Conservation (phyloP, 441 rosid genomes). For the Theobroma grandiflorum region DNA sequence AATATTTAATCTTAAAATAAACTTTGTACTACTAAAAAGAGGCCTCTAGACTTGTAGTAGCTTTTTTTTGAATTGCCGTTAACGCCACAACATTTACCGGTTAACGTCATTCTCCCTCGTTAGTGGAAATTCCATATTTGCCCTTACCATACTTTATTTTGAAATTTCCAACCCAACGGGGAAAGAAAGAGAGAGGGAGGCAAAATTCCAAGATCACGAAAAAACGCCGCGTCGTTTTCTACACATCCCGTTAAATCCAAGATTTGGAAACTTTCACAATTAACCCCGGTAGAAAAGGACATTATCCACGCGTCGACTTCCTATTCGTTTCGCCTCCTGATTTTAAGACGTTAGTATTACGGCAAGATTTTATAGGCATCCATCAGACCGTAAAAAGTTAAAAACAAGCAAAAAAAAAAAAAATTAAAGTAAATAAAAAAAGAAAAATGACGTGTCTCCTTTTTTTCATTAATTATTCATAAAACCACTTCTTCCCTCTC, state of each 20-base stretch:
- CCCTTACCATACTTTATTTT: not conserved
- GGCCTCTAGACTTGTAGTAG: no score
- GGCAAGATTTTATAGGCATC: constrained; percentile 48
- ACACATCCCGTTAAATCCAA: constrained; percentile 45
- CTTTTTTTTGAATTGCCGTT: constrained; percentile 6
- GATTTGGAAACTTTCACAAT: constrained; percentile 28
- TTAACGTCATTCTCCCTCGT: not conserved
- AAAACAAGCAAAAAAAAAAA: not conserved
- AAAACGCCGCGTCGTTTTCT: constrained; percentile 14
- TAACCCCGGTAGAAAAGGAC: constrained; percentile 30
- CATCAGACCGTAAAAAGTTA: constrained; percentile 1
- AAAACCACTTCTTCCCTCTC: constrained; percentile 35
- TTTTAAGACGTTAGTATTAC: constrained; percentile 61
- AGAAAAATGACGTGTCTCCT: constrained; percentile 7
- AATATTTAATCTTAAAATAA: no score
- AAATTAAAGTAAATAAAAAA: not conserved
- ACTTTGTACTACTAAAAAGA: no score
- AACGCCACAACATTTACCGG: not conserved
- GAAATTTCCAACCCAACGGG: constrained; percentile 4
- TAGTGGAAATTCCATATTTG: not conserved
- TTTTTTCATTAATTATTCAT: constrained; percentile 35
- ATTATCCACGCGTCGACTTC: constrained; percentile 40
- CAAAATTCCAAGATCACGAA: not conserved
- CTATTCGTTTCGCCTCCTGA: constrained; percentile 18
- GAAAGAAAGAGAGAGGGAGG: not conserved